Conservation (phyloP, 768 basidiomycete genomes). For the Cystofilobasidium macerans region DNA sequence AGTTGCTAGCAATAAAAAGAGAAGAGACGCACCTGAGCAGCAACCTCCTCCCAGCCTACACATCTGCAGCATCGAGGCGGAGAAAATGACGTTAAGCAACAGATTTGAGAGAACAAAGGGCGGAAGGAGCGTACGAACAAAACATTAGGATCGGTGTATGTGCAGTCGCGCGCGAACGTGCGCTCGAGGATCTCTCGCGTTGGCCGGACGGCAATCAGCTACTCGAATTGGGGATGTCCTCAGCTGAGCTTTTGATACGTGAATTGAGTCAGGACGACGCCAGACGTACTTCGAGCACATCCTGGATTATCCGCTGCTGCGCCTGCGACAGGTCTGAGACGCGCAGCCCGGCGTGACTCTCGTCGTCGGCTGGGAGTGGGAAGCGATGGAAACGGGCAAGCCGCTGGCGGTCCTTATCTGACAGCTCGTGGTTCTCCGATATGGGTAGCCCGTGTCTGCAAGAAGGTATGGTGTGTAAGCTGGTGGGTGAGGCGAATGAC, state of each 20-base stretch:
- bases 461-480: neutral
- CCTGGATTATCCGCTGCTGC: neutral
- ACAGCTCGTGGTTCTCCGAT: neutral
- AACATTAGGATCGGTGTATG: neutral
- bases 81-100: neutral
- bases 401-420: neutral
- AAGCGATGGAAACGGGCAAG: neutral
- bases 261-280: neutral
- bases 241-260: too few relatives aligned
- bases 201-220: neutral
- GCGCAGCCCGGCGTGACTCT: neutral
- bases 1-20: neutral
- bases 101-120: neutral
- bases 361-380: slow-evolving; percentile 5
- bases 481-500: neutral
- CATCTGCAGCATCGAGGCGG: too few relatives aligned
- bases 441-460: neutral
- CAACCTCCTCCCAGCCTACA: neutral
- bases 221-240: too few relatives aligned
- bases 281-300: neutral
- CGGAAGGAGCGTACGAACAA: neutral
- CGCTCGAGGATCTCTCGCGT: neutral
- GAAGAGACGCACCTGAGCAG: neutral
- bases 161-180: neutral
- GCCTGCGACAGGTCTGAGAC: neutral